Evolutionary conservation across 164 flowering plant species (phyloP).

Genomic region (Santalum album): DNA sequence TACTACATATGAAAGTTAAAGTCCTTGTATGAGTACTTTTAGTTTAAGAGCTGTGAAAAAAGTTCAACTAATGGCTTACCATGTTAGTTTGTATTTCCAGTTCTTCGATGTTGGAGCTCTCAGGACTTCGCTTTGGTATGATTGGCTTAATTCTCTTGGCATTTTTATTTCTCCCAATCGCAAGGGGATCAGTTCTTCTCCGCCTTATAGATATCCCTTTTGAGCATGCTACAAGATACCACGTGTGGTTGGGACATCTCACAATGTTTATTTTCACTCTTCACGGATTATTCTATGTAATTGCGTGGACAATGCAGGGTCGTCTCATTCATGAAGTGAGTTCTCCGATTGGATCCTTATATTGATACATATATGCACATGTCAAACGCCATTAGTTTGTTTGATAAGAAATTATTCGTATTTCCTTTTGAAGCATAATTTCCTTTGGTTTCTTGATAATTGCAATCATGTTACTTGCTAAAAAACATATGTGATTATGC

Average conservation of each 20-base stretch:
- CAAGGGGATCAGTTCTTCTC: slow-evolving; percentile 90
- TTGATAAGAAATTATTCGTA: too few relatives aligned
- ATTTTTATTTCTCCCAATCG: slow-evolving; percentile 72
- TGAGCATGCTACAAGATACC: slow-evolving; percentile 91
- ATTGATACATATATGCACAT: neutral
- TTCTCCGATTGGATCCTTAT: slow-evolving; percentile 8
- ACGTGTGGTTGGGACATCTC: slow-evolving; percentile 93
- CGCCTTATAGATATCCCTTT: slow-evolving; percentile 82
- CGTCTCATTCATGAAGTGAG: slow-evolving; percentile 53
- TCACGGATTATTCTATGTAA: slow-evolving; percentile 59
- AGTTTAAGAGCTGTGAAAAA: too few relatives aligned
- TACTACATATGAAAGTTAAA: too few relatives aligned
- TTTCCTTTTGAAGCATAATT: too few relatives aligned
- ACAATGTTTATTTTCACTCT: slow-evolving; percentile 71
- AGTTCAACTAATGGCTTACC: neutral
- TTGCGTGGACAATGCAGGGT: slow-evolving; percentile 61
- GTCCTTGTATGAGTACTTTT: too few relatives aligned
- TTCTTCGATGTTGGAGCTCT: slow-evolving; percentile 33
- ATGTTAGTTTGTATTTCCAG: slow-evolving; percentile 25
- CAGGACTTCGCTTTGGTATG: slow-evolving; percentile 60
- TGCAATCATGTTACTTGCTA: too few relatives aligned
- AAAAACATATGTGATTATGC: too few relatives aligned
- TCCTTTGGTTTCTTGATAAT: too few relatives aligned
- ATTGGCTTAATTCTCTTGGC: slow-evolving; percentile 69
- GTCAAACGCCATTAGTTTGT: neutral